Evolutionary conservation across 805 yeast genomes (phyloP), one percentile per base, ranked within the genome.

Genomic region (Grigorovia humatica): DNA sequence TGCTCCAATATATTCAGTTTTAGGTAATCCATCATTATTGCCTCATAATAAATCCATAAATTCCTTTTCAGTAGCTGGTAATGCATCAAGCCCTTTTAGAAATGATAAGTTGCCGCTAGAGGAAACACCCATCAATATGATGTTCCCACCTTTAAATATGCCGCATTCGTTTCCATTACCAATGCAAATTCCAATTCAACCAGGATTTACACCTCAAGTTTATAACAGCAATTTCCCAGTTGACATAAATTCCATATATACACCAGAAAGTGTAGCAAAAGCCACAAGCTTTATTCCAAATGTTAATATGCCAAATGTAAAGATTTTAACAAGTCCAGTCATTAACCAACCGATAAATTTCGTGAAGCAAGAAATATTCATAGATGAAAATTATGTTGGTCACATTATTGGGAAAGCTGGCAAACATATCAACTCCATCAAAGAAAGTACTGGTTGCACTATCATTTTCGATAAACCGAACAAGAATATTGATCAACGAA

Each of bases 341-440:
- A 42, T 59, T 17, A 51, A 56, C 5, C 56, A 60, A 59, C 77
- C 60, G 30, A 58, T 58, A 58, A 51, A 78, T 59, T 74, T 77
- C 13, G 57, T 60, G 2, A 76, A 80, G 51, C 87, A 85, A 66
- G 90, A 84, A 54, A 74, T 88, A 3, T 82, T 71, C 57, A 88
- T 88, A 45, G 89, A 95, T 23, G 82, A 83, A 62, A 79, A 79
- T 41, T 83, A 77, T 66, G 89, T 88, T 43, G 96, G 96, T 1
- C 79, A 86, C 43, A 82, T 88, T 29, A 88, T 88, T 54, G 96
- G 96, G 1, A 86, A 82, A 67, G 88, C 88, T 35, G 96, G 96
- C 18, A 80, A 84, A 60, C 85, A 83, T 58, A 83, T 88, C 53
- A 84, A 82, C 60, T 88, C 85, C 55, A 82, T 88, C 48, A 77